Percentiles rank a stretch among this genome's conserved stretches.
phyloP scores from a whole-genome alignment of 2,329 filamentous ascomycete genomes.

The Aspergillus latus region DNA sequence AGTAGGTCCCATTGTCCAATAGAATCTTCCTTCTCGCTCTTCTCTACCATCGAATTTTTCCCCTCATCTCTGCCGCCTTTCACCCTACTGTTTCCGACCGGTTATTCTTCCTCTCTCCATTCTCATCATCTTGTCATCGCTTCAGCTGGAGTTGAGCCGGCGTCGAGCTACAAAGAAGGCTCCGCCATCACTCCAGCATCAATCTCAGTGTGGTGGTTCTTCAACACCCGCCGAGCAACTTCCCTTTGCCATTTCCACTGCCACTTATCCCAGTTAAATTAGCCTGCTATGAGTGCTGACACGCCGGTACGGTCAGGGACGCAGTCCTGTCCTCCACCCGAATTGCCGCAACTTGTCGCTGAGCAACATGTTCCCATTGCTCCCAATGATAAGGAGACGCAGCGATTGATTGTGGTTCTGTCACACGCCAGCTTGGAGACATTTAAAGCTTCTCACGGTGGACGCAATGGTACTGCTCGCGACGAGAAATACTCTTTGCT shows the following conservation, averaged over 20 bases:
- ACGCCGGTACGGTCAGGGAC: conserved; percentile 61
- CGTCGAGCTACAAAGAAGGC: not conserved
- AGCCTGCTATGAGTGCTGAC: conserved; percentile 29
- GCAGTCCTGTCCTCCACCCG: conserved; percentile 89
- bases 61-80: conserved; percentile 10
- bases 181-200: not conserved
- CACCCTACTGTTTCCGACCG: not conserved
- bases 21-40: not conserved
- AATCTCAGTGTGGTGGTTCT: not conserved
- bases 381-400: conserved; percentile 81
- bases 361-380: conserved; percentile 88
- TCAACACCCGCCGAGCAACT: not conserved
- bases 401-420: conserved; percentile 90
- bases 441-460: conserved; percentile 82
- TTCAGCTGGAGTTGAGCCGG: not conserved
- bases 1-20: conserved; percentile 32
- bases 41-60: conserved; percentile 5
- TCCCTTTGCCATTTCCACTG: not conserved
- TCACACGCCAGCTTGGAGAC: conserved; percentile 98
- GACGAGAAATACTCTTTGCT: conserved; percentile 97
- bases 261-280: not conserved
- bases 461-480: conserved; percentile 61
- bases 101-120: not conserved
- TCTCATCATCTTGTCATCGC: not conserved
- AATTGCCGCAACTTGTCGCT: conserved; percentile 85